A percentile compares a stretch with the other conserved stretches of the same genome.
Evolutionary conservation across 805 yeast genomes (phyloP).

Genomic region (Hanseniaspora taiwanica): DNA sequence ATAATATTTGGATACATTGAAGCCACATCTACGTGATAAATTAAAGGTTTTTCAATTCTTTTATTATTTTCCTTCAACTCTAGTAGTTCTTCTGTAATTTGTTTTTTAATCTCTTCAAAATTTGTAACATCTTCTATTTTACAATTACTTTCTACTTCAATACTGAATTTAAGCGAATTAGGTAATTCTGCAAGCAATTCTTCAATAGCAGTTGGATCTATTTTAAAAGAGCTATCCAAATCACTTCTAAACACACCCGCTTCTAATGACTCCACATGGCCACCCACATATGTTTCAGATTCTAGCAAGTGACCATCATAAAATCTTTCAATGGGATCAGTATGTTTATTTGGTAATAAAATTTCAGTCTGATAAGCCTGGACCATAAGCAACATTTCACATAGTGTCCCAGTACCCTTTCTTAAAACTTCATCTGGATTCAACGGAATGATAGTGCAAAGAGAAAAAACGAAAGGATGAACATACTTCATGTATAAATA

Average conservation of each 20-base stretch:
- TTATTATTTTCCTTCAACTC: conserved; percentile 49
- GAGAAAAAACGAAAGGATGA: conserved; percentile 90
- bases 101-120: conserved; percentile 56
- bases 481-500: conserved; percentile 92
- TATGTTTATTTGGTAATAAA: conserved; percentile 82
- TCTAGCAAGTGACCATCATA: conserved; percentile 89
- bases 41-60: conserved; percentile 67
- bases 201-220: conserved; percentile 75
- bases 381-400: conserved; percentile 95
- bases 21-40: conserved; percentile 97
- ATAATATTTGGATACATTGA: conserved; percentile 98
- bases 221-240: conserved; percentile 54
- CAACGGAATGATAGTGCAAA: conserved; percentile 88
- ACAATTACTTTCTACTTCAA: conserved; percentile 67
- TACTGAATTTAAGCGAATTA: conserved; percentile 65
- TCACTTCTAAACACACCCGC: conserved; percentile 97
- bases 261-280: conserved; percentile 94
- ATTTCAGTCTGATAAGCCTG: conserved; percentile 77
- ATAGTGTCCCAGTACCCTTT: conserved; percentile 96
- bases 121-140: conserved; percentile 68
- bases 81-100: conserved; percentile 41
- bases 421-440: conserved; percentile 93
- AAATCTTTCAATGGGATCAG: conserved; percentile 88
- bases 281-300: conserved; percentile 96
- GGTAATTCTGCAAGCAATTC: conserved; percentile 63